Evolutionary conservation across 2,329 filamentous ascomycete genomes (phyloP).

Genomic region (Penicillium sp.): DNA sequence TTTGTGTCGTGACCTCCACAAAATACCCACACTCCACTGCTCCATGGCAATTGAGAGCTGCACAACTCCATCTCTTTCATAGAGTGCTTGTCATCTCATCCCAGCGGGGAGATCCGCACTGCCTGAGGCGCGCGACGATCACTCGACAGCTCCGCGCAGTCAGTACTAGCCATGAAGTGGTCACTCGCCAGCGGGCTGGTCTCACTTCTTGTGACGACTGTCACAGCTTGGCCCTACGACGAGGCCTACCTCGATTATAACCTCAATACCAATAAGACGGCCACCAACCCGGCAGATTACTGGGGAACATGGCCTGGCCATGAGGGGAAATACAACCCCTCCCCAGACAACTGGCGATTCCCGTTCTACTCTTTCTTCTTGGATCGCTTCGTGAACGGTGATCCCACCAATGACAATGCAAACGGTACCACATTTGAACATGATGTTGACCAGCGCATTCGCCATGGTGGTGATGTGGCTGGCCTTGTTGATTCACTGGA

Average conservation of each 20-base stretch:
- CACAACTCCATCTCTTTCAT: not conserved
- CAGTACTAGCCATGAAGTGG: slow-evolving; percentile 33
- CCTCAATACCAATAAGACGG: slow-evolving; percentile 59
- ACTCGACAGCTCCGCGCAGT: not conserved
- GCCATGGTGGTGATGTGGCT: slow-evolving; percentile 61
- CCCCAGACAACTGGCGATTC: slow-evolving; percentile 63
- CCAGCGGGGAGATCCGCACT: slow-evolving; percentile 1
- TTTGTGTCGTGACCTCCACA: not conserved
- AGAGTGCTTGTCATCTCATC: not conserved
- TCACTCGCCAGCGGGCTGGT: slow-evolving; percentile 29
- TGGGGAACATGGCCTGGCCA: slow-evolving; percentile 55
- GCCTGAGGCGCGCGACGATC: not conserved
- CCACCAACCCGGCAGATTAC: slow-evolving; percentile 58
- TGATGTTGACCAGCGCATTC: slow-evolving; percentile 60
- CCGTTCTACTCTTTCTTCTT: slow-evolving; percentile 66
- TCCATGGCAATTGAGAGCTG: slow-evolving; percentile 3
- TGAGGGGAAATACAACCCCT: slow-evolving; percentile 46
- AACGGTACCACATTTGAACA: slow-evolving; percentile 62
- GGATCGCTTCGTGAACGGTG: slow-evolving; percentile 64
- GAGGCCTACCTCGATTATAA: slow-evolving; percentile 56
- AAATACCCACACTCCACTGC: not conserved
- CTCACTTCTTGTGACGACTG: slow-evolving; percentile 32
- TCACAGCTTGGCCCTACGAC: slow-evolving; percentile 49
- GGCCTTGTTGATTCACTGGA: slow-evolving; percentile 62
- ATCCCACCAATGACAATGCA: slow-evolving; percentile 62